These are phyloP conservation scores for Phytophthora citricola DNA, from an alignment of 352 stramenopile species.

Conservation along the genomic window DNA sequence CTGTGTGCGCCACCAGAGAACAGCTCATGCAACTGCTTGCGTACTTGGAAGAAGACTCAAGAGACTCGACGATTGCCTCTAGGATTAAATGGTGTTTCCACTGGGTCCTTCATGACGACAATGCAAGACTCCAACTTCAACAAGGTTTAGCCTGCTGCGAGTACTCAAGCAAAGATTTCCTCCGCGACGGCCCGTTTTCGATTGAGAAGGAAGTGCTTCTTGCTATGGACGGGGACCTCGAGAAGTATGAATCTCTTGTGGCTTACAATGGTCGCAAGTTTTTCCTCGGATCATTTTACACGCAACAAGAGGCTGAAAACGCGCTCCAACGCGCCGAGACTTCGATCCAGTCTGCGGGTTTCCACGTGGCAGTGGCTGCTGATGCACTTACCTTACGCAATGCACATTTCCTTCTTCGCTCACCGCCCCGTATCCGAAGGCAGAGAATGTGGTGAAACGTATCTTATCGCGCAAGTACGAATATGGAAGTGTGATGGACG, in stretches of 20 bases:
- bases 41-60: constrained; percentile 59
- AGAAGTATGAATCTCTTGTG: constrained; percentile 56
- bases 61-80: constrained; percentile 41
- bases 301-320: constrained; percentile 53
- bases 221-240: constrained; percentile 51
- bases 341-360: constrained; percentile 39
- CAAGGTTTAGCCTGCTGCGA: constrained; percentile 39
- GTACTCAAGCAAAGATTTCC: constrained; percentile 42
- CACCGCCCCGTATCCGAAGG: constrained; percentile 47
- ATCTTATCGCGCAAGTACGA: constrained; percentile 62
- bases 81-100: constrained; percentile 55
- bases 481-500: constrained; percentile 47
- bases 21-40: constrained; percentile 49
- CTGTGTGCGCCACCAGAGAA: constrained; percentile 30
- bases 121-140: constrained; percentile 16
- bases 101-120: constrained; percentile 40
- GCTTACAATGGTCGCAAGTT: constrained; percentile 56
- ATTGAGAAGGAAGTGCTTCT: constrained; percentile 51
- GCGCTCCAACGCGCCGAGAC: constrained; percentile 48
- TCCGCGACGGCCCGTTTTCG: constrained; percentile 51
- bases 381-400: constrained; percentile 32
- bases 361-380: constrained; percentile 35
- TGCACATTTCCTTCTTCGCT: constrained; percentile 45
- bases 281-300: constrained; percentile 56
- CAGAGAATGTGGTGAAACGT: constrained; percentile 48